Evolutionary conservation across 345 rosid species (phyloP), one percentile per base, ranked within the genome.

Genomic region (Lepidium sativum): DNA sequence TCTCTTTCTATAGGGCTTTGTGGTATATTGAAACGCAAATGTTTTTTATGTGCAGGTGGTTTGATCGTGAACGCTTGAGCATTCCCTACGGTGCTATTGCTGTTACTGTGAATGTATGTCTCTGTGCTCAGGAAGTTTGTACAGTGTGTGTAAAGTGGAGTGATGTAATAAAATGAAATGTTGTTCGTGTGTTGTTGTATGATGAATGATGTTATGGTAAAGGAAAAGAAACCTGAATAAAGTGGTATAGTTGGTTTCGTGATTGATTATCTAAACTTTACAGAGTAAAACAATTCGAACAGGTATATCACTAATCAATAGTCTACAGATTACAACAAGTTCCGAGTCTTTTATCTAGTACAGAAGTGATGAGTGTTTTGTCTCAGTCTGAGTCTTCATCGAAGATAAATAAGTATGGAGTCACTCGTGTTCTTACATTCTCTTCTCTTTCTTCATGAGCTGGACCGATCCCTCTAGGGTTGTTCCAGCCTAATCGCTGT

Each of bases 381-480:
- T 8, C 21, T 81, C 44, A 84, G 44, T 77, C 82, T 0, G 77
- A 75, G 34, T 80, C 91, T 6, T 57, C 88, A 6, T 85, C 89
- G 9, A 82, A 83, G 55, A 89, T 65, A 55, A 78, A 75, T 79
- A 77, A 63, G 62, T 76, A 77, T 27, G 86, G 87, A 45, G 62
- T 60, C 50, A 66, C 76, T 48, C 54, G 48, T 12, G 62, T 44
- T 43, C 59, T 32, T 25, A 21, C 23, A 21, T 53, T 70, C 33
- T 79, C 73, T 42, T 20, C 75, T 53, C 56, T 37, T 42, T 29
- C 62, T 67, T 58, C 75, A 15, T 16, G 47, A 29, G 62, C 54
- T 38, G 52, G 65, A 9, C 15, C 33, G 12, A 62, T 71, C 27
- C 29, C 77, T 59, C 68, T 63, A 17, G 71, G 69, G 31, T 56